phyloP scores from a whole-genome alignment of 495 filamentous ascomycete species.

The Halenospora varia region DNA sequence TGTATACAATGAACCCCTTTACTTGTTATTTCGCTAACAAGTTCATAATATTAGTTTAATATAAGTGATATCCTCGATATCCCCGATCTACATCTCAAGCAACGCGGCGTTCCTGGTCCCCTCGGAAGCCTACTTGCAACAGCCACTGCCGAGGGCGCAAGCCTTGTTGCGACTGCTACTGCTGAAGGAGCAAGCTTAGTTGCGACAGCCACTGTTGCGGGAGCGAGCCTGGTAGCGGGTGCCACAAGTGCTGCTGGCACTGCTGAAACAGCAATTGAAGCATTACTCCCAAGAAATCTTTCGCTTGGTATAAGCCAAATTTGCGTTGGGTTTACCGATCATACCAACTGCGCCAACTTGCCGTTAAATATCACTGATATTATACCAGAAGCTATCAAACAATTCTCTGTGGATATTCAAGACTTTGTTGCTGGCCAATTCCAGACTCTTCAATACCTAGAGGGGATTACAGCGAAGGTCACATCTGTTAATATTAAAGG shows the following conservation, averaged over 20 bases:
- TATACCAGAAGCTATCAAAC: background rate
- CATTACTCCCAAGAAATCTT: background rate
- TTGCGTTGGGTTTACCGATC: background rate
- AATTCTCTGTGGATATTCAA: background rate
- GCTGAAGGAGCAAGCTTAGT: background rate
- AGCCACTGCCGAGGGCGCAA: background rate
- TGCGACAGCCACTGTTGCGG: background rate
- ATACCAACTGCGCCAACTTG: background rate
- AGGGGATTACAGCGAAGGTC: background rate
- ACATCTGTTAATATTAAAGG: background rate
- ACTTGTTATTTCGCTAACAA: background rate
- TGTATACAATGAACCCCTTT: too few species aligned
- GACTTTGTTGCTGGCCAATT: background rate
- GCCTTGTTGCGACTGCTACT: background rate
- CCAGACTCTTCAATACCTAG: background rate
- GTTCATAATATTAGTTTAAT: background rate
- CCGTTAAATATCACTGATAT: background rate
- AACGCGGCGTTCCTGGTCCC: background rate
- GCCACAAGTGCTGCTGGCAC: background rate
- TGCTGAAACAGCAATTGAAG: background rate
- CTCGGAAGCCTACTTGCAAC: background rate
- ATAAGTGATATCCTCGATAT: background rate
- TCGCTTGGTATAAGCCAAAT: background rate
- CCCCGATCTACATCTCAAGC: background rate
- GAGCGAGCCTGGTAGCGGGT: too few species aligned